Percentiles rank a stretch among this genome's conserved stretches.
phyloP scores from a whole-genome alignment of 1,284 basidiomycete genomes.

The Veloboletus limbatus region DNA sequence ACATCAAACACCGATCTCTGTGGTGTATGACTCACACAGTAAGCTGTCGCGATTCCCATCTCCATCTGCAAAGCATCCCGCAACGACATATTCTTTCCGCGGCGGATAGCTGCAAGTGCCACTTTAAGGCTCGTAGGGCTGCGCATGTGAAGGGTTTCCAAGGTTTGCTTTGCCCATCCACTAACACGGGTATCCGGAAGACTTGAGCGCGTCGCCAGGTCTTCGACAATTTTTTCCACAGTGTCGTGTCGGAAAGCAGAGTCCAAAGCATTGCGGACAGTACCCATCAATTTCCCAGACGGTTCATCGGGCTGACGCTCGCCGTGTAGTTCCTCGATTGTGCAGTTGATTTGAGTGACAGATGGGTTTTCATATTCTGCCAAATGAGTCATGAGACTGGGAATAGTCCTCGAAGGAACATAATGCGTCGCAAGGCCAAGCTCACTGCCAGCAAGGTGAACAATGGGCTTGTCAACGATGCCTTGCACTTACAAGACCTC shows the following conservation, averaged over 20 bases:
- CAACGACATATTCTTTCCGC: slow-evolving; percentile 62
- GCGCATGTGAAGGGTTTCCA: slow-evolving; percentile 60
- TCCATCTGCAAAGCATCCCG: slow-evolving; percentile 78
- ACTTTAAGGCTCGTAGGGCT: slow-evolving; percentile 92
- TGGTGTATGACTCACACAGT: slow-evolving; percentile 57
- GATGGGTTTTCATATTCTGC: slow-evolving; percentile 56
- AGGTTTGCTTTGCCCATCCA: slow-evolving; percentile 74
- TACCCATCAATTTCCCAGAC: slow-evolving; percentile 55
- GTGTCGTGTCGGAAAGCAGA: slow-evolving; percentile 67
- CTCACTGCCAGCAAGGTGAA: slow-evolving; percentile 50
- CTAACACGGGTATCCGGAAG: slow-evolving; percentile 47
- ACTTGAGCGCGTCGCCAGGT: slow-evolving; percentile 48
- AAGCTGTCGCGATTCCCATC: slow-evolving; percentile 74
- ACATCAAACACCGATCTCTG: slow-evolving; percentile 13
- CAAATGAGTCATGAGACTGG: slow-evolving; percentile 62
- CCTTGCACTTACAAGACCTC: slow-evolving; percentile 72
- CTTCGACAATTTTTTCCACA: slow-evolving; percentile 69
- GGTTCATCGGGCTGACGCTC: slow-evolving; percentile 61
- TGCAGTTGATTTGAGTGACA: slow-evolving; percentile 47
- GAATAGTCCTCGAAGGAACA: slow-evolving; percentile 73
- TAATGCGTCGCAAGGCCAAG: slow-evolving; percentile 91
- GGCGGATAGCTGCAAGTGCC: slow-evolving; percentile 73
- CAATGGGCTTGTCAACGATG: slow-evolving; percentile 8
- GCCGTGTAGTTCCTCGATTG: slow-evolving; percentile 66
- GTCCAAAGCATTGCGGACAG: slow-evolving; percentile 74